phyloP scores from a whole-genome alignment of 2,329 filamentous ascomycete species.

The Phialophora chinensis region DNA sequence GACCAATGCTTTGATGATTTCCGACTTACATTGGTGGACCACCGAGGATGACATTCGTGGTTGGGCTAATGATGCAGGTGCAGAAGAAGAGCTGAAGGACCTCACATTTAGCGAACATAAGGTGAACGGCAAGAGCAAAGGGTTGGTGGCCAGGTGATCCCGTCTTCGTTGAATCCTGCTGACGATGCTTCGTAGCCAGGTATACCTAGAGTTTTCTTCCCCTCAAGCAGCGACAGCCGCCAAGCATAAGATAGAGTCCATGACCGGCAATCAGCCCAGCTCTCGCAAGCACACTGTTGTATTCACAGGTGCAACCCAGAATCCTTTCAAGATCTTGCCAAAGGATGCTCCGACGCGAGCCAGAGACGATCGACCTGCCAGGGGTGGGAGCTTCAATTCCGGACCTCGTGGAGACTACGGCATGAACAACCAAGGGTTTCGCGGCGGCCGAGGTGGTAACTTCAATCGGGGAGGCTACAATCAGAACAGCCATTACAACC shows the following conservation, averaged over 20 bases:
- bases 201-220: conserved; percentile 82
- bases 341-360: conserved; percentile 80
- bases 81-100: conserved; percentile 85
- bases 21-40: conserved; percentile 95
- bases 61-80: conserved; percentile 79
- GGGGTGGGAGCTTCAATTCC: conserved; percentile 51
- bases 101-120: conserved; percentile 98
- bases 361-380: conserved; percentile 64
- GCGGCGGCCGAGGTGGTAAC: conserved; percentile 54
- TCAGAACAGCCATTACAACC: conserved; percentile 49
- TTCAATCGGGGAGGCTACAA: conserved; percentile 56
- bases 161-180: conserved; percentile 2
- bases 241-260: conserved; percentile 78
- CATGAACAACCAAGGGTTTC: conserved; percentile 61
- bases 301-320: conserved; percentile 77
- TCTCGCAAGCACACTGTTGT: conserved; percentile 72
- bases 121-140: conserved; percentile 98
- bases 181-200: conserved; percentile 59
- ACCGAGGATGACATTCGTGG: conserved; percentile 93
- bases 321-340: conserved; percentile 88
- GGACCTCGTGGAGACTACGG: conserved; percentile 47
- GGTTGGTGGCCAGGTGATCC: conserved; percentile 62
- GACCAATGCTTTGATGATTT: conserved; percentile 77
- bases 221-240: conserved; percentile 83
- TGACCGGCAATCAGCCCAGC: conserved; percentile 60